Conservation (phyloP, 257 asterid species). For the Coffea eugenioides region DNA sequence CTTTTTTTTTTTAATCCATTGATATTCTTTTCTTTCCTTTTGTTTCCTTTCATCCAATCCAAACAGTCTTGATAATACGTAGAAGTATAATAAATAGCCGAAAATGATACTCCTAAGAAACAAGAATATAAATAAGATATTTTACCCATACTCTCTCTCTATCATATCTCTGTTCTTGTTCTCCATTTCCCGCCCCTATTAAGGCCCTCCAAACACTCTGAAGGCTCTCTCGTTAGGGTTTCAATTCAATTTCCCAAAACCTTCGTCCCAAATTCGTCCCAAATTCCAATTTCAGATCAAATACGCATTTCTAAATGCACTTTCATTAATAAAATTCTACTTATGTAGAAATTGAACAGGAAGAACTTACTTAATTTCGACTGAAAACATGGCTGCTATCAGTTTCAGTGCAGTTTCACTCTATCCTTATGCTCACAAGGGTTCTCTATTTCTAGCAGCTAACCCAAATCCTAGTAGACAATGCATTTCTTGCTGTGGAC, state of each 20-base stretch:
- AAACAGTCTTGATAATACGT: no score
- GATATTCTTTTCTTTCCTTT: no score
- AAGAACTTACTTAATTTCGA: neutral
- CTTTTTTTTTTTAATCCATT: no score
- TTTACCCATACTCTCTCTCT: neutral
- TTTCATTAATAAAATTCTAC: neutral
- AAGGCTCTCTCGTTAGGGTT: neutral
- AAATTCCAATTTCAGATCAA: neutral
- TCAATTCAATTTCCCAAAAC: neutral
- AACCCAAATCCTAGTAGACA: constrained; percentile 31
- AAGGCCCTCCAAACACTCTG: constrained; percentile 2
- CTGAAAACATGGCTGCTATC: constrained; percentile 47
- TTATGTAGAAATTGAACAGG: neutral
- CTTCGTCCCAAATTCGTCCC: no score
- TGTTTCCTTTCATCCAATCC: no score
- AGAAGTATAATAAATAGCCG: neutral
- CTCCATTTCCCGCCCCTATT: constrained; percentile 16
- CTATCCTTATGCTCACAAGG: constrained; percentile 34
- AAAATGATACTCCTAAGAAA: constrained; percentile 6
- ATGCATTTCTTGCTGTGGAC: constrained; percentile 49
- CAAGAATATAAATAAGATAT: neutral
- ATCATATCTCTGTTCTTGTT: neutral
- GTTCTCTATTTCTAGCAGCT: constrained; percentile 29
- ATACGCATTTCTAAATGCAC: neutral
- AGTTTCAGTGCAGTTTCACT: constrained; percentile 47